Base-by-base conservation (phyloP, 805 yeast species). In the Sungouiozyma intestinalis region DNA sequence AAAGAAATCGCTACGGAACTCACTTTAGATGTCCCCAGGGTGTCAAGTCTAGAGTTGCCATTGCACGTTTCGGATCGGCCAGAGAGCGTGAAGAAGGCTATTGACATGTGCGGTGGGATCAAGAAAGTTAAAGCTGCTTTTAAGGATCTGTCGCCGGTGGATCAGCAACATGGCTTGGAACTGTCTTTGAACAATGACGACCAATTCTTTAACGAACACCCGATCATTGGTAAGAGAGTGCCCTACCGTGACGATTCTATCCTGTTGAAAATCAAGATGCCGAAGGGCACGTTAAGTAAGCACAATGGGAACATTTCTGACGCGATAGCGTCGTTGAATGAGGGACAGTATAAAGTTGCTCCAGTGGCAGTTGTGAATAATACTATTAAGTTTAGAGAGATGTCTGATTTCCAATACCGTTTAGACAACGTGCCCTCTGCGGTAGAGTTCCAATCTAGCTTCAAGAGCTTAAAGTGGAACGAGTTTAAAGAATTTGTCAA, bases 351-450 rank as follows among this genome's bases (percentile, higher is more conserved):
- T 40, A 62, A 62, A 18, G 69, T 74, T 2, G 68, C 69, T 36
- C 90, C 95, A 0, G 71, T 74, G 3, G 87, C 81, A 0, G 72
- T 85, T 16, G 68, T 86, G 16, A 76, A 77, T 51, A 72, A 76
- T 44, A 81, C 80, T 15, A 80, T 78, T 54, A 73, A 82, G 48
- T 90, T 90, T 59, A 73, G 95, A 50, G 85, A 84, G 48, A 75
- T 87, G 71, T 79, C 90, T 0, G 97, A 88, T 62, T 90, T 86
- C 59, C 97, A 92, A 58, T 73, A 75, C 48, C 66, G 74, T 27
- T 74, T 86, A 11, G 72, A 71, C 39, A 71, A 74, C 50, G 79
- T 81, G 13, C 57, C 65, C 2, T 73, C 78, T 46, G 69, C 73
- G 1, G 48, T 60, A 6, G 66, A 58, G 41, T 61, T 55, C 43